Conservation (phyloP, 2,329 filamentous ascomycete genomes). For the Xylaria sp. region DNA sequence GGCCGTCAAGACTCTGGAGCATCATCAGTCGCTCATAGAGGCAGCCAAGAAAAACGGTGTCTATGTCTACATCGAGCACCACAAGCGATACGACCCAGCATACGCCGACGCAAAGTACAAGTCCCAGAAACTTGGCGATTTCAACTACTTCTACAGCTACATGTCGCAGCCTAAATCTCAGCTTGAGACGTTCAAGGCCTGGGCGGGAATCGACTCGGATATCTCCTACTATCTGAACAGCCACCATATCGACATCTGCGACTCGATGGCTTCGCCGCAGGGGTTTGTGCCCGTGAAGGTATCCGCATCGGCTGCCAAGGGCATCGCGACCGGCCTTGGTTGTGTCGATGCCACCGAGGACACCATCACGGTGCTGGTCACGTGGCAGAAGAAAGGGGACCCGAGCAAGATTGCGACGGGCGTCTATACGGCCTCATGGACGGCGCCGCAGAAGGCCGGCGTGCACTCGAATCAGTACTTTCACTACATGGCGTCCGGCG, state of each 20-base stretch:
- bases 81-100: constrained; percentile 95
- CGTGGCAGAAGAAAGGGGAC: constrained; percentile 82
- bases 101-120: constrained; percentile 88
- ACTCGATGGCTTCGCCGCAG: constrained; percentile 82
- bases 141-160: constrained; percentile 99
- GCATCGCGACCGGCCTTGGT: constrained; percentile 80
- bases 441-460: constrained; percentile 88
- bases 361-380: constrained; percentile 89
- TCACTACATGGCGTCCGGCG: constrained; percentile 87
- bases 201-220: constrained; percentile 91
- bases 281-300: constrained; percentile 83
- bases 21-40: constrained; percentile 81
- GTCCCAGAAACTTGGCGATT: constrained; percentile 83
- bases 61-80: constrained; percentile 94
- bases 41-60: constrained; percentile 80
- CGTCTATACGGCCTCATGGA: constrained; percentile 96
- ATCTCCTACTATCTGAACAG: constrained; percentile 97
- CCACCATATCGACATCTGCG: constrained; percentile 92
- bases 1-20: constrained; percentile 82
- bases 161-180: constrained; percentile 94
- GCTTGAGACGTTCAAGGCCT: constrained; percentile 93
- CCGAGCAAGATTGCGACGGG: constrained; percentile 79
- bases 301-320: constrained; percentile 79
- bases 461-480: constrained; percentile 99
- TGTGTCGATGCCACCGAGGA: constrained; percentile 88